Percentiles rank a stretch among this genome's conserved stretches.
Conservation (phyloP, 179 eudicot species). For the Carnegiea gigantea region DNA sequence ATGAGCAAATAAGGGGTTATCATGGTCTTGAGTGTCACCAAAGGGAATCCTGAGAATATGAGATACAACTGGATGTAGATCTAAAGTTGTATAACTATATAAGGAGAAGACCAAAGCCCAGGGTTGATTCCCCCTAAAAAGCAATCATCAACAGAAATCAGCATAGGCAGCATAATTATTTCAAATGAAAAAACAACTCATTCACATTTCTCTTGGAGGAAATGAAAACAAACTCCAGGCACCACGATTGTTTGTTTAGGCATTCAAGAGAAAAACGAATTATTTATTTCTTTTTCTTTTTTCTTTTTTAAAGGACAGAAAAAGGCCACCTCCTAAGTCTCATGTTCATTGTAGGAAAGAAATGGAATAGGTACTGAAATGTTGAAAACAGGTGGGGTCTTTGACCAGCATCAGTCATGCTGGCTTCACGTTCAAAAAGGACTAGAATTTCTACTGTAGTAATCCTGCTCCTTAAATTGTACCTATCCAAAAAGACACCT, state of each 20-base stretch:
- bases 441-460: neutral
- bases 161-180: neutral
- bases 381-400: neutral
- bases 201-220: neutral
- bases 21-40: too few relatives aligned
- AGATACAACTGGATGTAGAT: neutral
- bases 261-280: too few relatives aligned
- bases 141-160: neutral
- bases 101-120: neutral
- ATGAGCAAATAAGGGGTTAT: too few relatives aligned
- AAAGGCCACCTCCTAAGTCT: neutral
- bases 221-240: neutral
- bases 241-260: neutral
- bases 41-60: too few relatives aligned
- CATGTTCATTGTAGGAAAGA: neutral
- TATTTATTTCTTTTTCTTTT: too few relatives aligned
- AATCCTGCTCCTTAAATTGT: neutral
- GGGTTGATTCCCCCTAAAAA: neutral
- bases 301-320: too few relatives aligned
- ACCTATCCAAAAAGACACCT: neutral
- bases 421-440: neutral
- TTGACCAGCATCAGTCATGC: too few relatives aligned
- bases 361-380: neutral
- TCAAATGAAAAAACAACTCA: neutral
- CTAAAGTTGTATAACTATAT: neutral